Evolutionary conservation across 148 eudicot genomes (phyloP).

Genomic region (Heliamphora exappendiculata): DNA sequence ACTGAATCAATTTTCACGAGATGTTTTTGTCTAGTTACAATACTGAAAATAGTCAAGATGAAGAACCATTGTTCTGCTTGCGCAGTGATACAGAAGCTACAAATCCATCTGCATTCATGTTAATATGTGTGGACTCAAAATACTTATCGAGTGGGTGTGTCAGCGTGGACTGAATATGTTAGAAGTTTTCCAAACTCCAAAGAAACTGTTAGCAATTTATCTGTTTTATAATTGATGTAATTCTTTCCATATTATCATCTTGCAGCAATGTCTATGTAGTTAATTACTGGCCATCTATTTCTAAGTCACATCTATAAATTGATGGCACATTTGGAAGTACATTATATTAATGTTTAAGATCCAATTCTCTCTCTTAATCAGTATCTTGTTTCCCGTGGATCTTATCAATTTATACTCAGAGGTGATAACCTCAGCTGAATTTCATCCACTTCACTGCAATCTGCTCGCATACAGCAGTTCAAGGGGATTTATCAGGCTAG

Average conservation of each 20-base stretch:
- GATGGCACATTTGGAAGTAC: conserved; percentile 7
- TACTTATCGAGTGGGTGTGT: no score
- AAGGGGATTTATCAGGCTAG: conserved; percentile 50
- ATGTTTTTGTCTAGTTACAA: neutral
- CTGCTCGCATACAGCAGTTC: conserved; percentile 53
- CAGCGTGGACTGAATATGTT: no score
- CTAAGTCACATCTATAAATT: neutral
- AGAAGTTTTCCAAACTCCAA: no score
- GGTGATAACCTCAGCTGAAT: conserved; percentile 60
- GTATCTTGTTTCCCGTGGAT: neutral
- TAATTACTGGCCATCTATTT: neutral
- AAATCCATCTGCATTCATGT: neutral
- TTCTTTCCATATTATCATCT: neutral
- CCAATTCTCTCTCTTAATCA: neutral
- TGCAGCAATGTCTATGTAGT: neutral
- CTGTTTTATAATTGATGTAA: neutral
- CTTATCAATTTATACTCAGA: conserved; percentile 24
- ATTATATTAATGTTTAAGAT: conserved; percentile 11
- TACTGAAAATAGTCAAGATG: neutral
- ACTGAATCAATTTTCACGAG: neutral
- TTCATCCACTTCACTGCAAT: conserved; percentile 53
- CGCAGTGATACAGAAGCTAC: neutral
- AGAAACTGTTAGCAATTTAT: no score
- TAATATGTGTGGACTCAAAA: neutral
- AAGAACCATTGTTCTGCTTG: neutral